Evolutionary conservation across 2,329 filamentous ascomycete genomes (phyloP).

Genomic region (Bimuria novae-zelandiae): DNA sequence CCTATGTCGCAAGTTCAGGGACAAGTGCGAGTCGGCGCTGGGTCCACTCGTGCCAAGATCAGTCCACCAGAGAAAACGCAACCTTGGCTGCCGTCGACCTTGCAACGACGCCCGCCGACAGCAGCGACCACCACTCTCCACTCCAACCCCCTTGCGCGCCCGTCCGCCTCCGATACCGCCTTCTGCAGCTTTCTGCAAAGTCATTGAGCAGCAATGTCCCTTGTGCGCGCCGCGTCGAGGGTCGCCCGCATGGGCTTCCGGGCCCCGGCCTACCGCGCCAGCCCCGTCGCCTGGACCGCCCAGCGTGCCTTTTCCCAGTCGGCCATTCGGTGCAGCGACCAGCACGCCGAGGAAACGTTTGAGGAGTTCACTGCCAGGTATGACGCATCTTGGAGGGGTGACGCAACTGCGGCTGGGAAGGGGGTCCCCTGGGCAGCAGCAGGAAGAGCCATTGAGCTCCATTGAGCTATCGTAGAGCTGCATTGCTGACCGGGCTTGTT

Average conservation of each 20-base stretch:
- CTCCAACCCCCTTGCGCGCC: conserved; percentile 27
- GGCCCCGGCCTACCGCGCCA: conserved; percentile 41
- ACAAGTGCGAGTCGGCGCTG: neutral
- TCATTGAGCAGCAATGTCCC: conserved; percentile 44
- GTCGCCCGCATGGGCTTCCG: conserved; percentile 40
- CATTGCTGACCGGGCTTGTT: conserved; percentile 32
- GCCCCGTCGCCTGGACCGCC: conserved; percentile 38
- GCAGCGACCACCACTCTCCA: conserved; percentile 30
- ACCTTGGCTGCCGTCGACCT: conserved; percentile 5
- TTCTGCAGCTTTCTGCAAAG: conserved; percentile 25
- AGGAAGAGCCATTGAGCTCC: conserved; percentile 33
- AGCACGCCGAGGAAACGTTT: conserved; percentile 92
- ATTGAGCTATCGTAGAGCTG: conserved; percentile 25
- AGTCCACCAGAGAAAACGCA: conserved; percentile 9
- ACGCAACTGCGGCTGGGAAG: conserved; percentile 14
- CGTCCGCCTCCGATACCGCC: conserved; percentile 22
- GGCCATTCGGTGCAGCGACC: conserved; percentile 50
- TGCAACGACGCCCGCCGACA: conserved; percentile 13
- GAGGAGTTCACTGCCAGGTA: conserved; percentile 99
- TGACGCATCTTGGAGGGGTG: conserved; percentile 36
- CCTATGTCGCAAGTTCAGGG: neutral
- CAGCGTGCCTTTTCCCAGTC: conserved; percentile 57
- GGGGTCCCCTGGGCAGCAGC: conserved; percentile 18
- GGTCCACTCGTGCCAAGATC: neutral
- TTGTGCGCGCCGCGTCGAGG: conserved; percentile 44